Evolutionary conservation across 2,329 filamentous ascomycete genomes (phyloP).

Genomic region (Aspergillus spinulosporus): DNA sequence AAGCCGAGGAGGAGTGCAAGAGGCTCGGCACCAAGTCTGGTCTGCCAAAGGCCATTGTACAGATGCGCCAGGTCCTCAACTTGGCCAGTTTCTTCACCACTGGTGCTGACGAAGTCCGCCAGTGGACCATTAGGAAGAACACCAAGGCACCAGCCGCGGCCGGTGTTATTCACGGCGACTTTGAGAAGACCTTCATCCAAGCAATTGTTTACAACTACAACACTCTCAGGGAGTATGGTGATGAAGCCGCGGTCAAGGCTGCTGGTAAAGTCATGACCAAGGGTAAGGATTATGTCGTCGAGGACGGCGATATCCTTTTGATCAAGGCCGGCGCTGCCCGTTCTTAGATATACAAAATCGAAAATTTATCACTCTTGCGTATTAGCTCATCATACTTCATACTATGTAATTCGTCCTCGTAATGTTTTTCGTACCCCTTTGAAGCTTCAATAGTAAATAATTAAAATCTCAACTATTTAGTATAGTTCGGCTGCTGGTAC

Average conservation of each 20-base stretch:
- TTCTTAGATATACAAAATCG: conserved; percentile 31
- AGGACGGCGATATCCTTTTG: conserved; percentile 66
- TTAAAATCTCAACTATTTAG: neutral
- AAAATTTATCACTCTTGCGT: neutral
- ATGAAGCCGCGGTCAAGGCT: conserved; percentile 84
- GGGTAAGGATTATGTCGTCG: conserved; percentile 83
- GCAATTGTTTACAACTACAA: conserved; percentile 88
- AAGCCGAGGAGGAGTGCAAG: conserved; percentile 83
- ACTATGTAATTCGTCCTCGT: neutral
- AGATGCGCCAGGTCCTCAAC: conserved; percentile 90
- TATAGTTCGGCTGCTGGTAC: neutral
- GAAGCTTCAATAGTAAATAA: neutral
- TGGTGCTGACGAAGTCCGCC: conserved; percentile 90
- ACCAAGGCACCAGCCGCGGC: conserved; percentile 97
- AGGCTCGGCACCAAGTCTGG: conserved; percentile 81
- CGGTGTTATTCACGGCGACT: conserved; percentile 95
- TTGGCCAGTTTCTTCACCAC: conserved; percentile 97
- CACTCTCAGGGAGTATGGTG: conserved; percentile 78
- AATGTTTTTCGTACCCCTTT: neutral
- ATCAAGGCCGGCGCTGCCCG: conserved; percentile 69
- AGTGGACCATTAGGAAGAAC: conserved; percentile 96
- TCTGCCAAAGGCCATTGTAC: conserved; percentile 84
- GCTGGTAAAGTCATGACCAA: conserved; percentile 98
- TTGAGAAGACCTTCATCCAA: conserved; percentile 99
- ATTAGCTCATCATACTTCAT: neutral